Evolutionary conservation across 345 rosid species (phyloP).

Genomic region (Linum trigynum): DNA sequence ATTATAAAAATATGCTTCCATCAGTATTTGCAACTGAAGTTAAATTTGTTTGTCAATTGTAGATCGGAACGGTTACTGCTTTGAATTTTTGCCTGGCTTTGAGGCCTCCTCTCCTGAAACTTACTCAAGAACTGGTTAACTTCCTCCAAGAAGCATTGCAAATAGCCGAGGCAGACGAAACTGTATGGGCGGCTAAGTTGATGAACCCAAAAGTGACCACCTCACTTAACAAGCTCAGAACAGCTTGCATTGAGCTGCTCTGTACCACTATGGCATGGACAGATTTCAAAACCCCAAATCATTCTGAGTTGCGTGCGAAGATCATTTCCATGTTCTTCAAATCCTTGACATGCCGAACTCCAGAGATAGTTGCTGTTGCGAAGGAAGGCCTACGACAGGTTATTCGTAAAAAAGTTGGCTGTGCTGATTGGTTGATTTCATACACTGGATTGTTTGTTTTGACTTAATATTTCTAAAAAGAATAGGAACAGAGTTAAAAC

Average conservation of each 20-base stretch:
- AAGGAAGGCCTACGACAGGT: conserved; percentile 99
- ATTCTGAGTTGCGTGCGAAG: conserved; percentile 80
- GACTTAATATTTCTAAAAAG: too few species aligned
- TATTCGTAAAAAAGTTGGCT: conserved; percentile 17
- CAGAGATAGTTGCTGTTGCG: conserved; percentile 97
- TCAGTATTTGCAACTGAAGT: conserved; percentile 21
- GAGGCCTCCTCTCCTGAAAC: conserved; percentile 95
- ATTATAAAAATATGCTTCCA: neutral
- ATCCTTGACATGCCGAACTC: conserved; percentile 85
- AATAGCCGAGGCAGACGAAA: conserved; percentile 97
- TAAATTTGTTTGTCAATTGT: conserved; percentile 24
- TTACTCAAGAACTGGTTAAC: conserved; percentile 89
- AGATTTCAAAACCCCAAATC: conserved; percentile 75
- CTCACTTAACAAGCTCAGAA: conserved; percentile 77
- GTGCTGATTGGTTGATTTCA: neutral
- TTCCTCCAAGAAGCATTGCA: conserved; percentile 98
- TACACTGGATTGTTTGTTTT: neutral
- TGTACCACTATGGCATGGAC: conserved; percentile 99
- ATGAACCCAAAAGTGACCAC: conserved; percentile 82
- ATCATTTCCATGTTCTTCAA: conserved; percentile 97
- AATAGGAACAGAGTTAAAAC: too few species aligned
- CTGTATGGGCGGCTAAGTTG: conserved; percentile 73
- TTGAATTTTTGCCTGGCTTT: conserved; percentile 89
- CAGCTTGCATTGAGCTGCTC: conserved; percentile 93
- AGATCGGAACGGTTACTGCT: conserved; percentile 97